Evolutionary conservation across 495 filamentous ascomycete genomes (phyloP).

Genomic region (Neurospora sublineolata): DNA sequence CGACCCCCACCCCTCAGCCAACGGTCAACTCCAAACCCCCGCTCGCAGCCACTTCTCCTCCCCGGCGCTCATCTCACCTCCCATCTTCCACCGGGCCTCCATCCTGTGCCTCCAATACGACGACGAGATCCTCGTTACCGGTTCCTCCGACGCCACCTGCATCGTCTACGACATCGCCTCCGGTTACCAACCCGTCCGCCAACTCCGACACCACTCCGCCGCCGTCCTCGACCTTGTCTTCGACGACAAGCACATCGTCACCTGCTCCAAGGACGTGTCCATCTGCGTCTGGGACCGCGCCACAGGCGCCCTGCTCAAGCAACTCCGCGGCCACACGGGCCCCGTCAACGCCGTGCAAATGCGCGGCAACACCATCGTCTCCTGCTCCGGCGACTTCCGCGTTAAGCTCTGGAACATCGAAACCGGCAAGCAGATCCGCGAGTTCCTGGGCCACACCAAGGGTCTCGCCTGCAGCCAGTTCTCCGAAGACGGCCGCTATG

Average conservation of each 20-base stretch:
- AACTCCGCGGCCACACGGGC: slow-evolving; percentile 70
- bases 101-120: slow-evolving; percentile 95
- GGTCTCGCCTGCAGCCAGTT: slow-evolving; percentile 94
- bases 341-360: slow-evolving; percentile 95
- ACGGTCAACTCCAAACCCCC: slow-evolving; percentile 9
- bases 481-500: slow-evolving; percentile 75
- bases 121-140: slow-evolving; percentile 81
- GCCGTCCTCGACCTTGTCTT: slow-evolving; percentile 91
- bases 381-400: slow-evolving; percentile 81
- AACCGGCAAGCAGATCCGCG: slow-evolving; percentile 71
- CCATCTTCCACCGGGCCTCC: slow-evolving; percentile 66
- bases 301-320: slow-evolving; percentile 59
- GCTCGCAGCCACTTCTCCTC: slow-evolving; percentile 28
- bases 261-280: slow-evolving; percentile 85
- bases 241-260: slow-evolving; percentile 83
- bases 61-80: slow-evolving; percentile 37
- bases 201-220: slow-evolving; percentile 64
- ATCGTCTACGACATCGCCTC: slow-evolving; percentile 80
- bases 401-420: slow-evolving; percentile 92
- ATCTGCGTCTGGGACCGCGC: slow-evolving; percentile 88
- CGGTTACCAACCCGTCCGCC: slow-evolving; percentile 64
- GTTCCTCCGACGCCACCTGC: slow-evolving; percentile 82
- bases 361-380: slow-evolving; percentile 80
- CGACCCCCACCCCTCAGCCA: slow-evolving; percentile 9
- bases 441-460: slow-evolving; percentile 75